Evolutionary conservation across 2,329 filamentous ascomycete species (phyloP), one percentile per base, ranked within the genome.

Genomic region (Chaetothyriales sp.): DNA sequence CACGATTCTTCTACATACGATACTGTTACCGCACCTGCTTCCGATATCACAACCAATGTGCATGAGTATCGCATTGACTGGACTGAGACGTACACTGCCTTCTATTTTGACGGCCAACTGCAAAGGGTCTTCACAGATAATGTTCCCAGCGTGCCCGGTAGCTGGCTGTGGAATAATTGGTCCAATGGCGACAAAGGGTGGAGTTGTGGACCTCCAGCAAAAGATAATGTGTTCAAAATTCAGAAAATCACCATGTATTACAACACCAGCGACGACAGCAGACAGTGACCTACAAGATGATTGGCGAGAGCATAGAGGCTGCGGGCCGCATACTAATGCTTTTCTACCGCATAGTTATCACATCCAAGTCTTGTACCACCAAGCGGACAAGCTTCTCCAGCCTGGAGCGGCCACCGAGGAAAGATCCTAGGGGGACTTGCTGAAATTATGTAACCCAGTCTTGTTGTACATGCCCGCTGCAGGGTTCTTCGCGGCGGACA

Each of bases 91-190:
- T 58, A 46, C 51, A 60, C 58, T 18, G 52, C 55, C n/a, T 60
- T 60, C 46, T 61, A 57, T 44, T 43, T 60, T 44, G 58, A 61
- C 43, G 58, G 54, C n/a, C 28, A 46, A 1, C 37, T 51, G 33
- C 53, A 61, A 46, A 52, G 53, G 43, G 51, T 47, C 2, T 56
- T 50, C 51, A 55, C 51, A 7, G 50, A 48, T 20, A 60, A 61
- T 44, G 43, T 58, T 19, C 59, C 59, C 7, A 57, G 25, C 46
- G 25, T 51, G 33, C 51, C 57, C 19, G 58, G 56, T 15, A 43
- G 47, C 33, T 58, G 58, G 58, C 44, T 61, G 5, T 61, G 59
- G 59, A 60, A 58, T 48, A 57, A 59, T 44, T 60, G 59, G 58
- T 45, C 58, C 10, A 60, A 60, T 48, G 55, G 58, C 22, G 54